Evolutionary conservation across 2,329 filamentous ascomycete genomes (phyloP), one percentile per base, ranked within the genome.

Genomic region (Aspergillus aculeatus): DNA sequence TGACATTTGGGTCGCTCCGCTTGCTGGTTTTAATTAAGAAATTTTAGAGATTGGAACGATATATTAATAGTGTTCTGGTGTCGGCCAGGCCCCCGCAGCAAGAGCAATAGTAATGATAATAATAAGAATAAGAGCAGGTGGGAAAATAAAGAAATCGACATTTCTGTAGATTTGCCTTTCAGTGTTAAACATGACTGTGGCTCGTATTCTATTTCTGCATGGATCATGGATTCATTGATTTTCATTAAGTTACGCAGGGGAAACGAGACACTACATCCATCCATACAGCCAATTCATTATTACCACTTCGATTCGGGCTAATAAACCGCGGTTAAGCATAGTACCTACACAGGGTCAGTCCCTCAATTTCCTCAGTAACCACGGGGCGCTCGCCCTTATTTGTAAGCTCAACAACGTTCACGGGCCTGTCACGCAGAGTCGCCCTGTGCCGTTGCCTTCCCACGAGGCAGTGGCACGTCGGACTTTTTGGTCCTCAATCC

Each of bases 201-300:
- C 52, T 54, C 38, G 52, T 47, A 54, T 54, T 54, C 3, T 4
- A 26, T 38, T 47, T 35, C 51, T 54, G 51, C 52, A 47, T 47
- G 52, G 52, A 29, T 47, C 29, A 23, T 53, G 51, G 51, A 23
- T 16, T 16, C 24, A 53, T 29, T 29, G 26, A 29, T 53, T 21
- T 54, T 44, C 53, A 55, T 48, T 23, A 31, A 35, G 41, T 48
- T 48, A 55, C 53, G 53, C 53, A 55, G 53, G 53, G 53, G 53
- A 55, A 48, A 47, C n/a, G 12, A 55, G 29, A 41, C 35, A 16
- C 32, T 14, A 52, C 23, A 38, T 41, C 23, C 23, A 23, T 23
- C 23, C 23, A 54, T 47, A 24, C 53, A 55, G 24, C 44, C n/a
- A 31, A 23, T 47, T n/a, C n/a, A 31, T 47, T 29, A 19, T n/a